Evolutionary conservation across 73 alveolate genomes (phyloP).

Genomic region (Effrenium voratum): DNA sequence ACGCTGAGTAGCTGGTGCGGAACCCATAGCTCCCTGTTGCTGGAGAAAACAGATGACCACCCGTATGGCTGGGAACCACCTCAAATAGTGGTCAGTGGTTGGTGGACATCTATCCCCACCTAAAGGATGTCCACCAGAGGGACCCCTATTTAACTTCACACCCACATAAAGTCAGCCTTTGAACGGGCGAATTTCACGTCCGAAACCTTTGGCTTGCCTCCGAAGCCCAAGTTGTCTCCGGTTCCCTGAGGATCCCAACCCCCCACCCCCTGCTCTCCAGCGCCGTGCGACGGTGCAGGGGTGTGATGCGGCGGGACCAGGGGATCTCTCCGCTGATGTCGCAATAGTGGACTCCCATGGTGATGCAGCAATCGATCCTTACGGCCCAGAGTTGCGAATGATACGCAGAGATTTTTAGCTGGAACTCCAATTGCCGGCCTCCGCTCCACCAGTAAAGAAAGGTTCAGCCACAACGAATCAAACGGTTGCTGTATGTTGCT

Average conservation of each 20-base stretch:
- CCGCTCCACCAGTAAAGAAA: neutral
- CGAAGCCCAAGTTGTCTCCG: too few species aligned
- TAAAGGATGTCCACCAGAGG: neutral
- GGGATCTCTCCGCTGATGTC: constrained; percentile 94
- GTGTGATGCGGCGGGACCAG: constrained; percentile 80
- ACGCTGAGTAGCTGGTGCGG: too few species aligned
- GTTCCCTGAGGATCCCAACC: neutral
- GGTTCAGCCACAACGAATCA: neutral
- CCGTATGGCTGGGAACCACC: too few species aligned
- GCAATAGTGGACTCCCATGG: constrained; percentile 76
- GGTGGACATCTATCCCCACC: too few species aligned
- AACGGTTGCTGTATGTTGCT: too few species aligned
- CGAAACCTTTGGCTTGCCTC: too few species aligned
- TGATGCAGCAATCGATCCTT: constrained; percentile 83
- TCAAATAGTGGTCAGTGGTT: too few species aligned
- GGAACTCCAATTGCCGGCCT: neutral
- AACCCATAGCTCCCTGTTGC: too few species aligned
- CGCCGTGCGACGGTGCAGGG: constrained; percentile 76
- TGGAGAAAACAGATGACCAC: too few species aligned
- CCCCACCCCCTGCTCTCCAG: neutral
- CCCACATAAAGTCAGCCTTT: too few species aligned
- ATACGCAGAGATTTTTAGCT: too few species aligned
- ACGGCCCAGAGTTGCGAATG: neutral
- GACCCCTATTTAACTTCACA: neutral
- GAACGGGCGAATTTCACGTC: too few species aligned